phyloP scores from a whole-genome alignment of 2,329 filamentous ascomycete genomes.

The Fusarium globosum region DNA sequence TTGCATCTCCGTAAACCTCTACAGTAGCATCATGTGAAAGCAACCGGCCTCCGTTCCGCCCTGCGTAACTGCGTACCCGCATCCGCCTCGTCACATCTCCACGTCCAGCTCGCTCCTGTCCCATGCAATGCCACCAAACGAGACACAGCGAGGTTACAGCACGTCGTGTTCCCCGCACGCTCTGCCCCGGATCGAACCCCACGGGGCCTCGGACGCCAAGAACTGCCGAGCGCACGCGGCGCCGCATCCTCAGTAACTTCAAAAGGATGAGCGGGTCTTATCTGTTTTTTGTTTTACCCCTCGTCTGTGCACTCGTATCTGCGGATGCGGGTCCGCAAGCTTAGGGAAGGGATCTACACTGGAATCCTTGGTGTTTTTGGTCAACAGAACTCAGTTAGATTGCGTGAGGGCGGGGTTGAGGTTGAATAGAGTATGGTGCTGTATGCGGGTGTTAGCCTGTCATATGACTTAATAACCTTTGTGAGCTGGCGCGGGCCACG shows the following conservation, averaged over 20 bases:
- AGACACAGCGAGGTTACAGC: neutral
- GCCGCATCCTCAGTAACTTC: neutral
- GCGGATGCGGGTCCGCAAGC: conserved; percentile 33
- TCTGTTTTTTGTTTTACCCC: neutral
- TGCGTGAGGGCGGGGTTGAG: neutral
- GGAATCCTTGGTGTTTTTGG: neutral
- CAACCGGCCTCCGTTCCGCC: conserved; percentile 14
- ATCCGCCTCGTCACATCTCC: neutral
- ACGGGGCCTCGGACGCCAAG: neutral
- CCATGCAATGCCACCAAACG: neutral
- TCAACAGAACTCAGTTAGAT: neutral
- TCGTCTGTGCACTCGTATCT: conserved; percentile 2
- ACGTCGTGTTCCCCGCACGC: neutral
- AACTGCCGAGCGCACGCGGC: conserved; percentile 27
- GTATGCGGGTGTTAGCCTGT: neutral
- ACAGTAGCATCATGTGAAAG: neutral
- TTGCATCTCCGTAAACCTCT: neutral
- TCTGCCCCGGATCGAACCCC: neutral
- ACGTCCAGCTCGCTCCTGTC: too few relatives aligned
- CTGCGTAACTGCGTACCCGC: conserved; percentile 1
- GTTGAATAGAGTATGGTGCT: neutral
- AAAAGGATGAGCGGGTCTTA: neutral
- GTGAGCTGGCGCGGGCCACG: neutral
- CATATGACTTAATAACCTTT: neutral
- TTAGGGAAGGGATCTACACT: neutral